A percentile compares a stretch with the other conserved stretches of the same genome.
phyloP scores from a whole-genome alignment of 345 rosid species.

The Eucalyptus curtisii region DNA sequence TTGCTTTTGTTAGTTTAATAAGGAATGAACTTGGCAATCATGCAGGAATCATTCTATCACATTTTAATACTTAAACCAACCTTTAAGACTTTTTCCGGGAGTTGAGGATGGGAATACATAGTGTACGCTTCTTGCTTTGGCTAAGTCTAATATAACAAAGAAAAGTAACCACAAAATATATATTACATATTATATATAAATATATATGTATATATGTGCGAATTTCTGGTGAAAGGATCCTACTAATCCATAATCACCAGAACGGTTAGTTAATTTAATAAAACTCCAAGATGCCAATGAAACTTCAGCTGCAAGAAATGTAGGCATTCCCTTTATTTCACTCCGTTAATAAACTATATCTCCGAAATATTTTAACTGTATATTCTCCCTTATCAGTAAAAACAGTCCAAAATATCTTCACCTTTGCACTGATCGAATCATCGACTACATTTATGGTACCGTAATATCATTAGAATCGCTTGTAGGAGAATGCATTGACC shows the following conservation, averaged over 20 bases:
- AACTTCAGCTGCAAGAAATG: background rate
- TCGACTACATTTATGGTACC: background rate
- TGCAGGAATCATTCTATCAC: background rate
- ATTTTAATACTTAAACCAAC: background rate
- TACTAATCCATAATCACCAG: background rate
- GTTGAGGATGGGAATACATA: background rate
- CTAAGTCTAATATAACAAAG: background rate
- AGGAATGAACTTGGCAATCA: background rate
- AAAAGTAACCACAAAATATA: background rate
- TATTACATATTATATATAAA: no score
- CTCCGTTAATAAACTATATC: background rate
- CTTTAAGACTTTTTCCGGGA: background rate
- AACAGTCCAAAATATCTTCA: background rate
- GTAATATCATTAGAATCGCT: background rate
- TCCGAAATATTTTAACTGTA: background rate
- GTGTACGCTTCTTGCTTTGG: background rate
- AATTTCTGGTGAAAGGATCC: background rate
- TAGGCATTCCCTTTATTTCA: background rate
- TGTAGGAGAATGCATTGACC: background rate
- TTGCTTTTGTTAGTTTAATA: background rate
- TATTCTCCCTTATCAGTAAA: background rate
- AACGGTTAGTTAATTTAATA: background rate
- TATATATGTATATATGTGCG: no score
- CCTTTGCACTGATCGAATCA: background rate
- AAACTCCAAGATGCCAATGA: background rate